A percentile compares a stretch with the other conserved stretches of the same genome.
Evolutionary conservation across 208 protist genomes (phyloP).

Genomic region (Acanthamoeba sp.): DNA sequence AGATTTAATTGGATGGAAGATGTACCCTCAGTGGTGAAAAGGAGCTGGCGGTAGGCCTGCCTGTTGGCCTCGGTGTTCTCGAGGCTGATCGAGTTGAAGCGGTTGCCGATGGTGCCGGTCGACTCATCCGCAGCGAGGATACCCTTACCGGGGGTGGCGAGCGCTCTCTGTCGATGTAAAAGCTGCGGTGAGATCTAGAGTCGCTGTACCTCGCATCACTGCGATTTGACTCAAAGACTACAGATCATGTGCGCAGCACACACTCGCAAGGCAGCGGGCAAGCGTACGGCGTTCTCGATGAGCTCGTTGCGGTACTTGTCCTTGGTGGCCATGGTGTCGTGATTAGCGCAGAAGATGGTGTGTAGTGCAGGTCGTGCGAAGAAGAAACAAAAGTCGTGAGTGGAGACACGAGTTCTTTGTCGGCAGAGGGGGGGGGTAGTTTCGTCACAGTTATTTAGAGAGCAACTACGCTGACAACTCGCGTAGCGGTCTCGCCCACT

Average conservation of each 20-base stretch:
- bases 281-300: conserved; percentile 21
- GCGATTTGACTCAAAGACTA: no score
- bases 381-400: neutral
- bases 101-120: conserved; percentile 95
- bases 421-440: no score
- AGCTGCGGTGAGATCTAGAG: neutral
- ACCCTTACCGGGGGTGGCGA: conserved; percentile 94
- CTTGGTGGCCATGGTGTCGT: neutral
- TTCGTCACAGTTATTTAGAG: neutral
- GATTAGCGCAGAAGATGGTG: neutral
- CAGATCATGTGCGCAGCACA: neutral
- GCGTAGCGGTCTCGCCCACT: no score
- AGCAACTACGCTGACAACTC: no score
- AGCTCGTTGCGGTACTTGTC: conserved; percentile 64
- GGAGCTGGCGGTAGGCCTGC: conserved; percentile 95
- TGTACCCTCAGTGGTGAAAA: conserved; percentile 86
- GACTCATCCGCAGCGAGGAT: conserved; percentile 97
- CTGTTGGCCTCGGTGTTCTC: conserved; percentile 96
- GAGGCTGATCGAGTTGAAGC: conserved; percentile 95
- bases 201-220: neutral
- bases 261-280: neutral
- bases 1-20: neutral
- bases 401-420: neutral
- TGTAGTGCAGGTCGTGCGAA: neutral
- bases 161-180: neutral